Base-by-base conservation (phyloP, 805 yeast species). In the Kazachstania viticola region DNA sequence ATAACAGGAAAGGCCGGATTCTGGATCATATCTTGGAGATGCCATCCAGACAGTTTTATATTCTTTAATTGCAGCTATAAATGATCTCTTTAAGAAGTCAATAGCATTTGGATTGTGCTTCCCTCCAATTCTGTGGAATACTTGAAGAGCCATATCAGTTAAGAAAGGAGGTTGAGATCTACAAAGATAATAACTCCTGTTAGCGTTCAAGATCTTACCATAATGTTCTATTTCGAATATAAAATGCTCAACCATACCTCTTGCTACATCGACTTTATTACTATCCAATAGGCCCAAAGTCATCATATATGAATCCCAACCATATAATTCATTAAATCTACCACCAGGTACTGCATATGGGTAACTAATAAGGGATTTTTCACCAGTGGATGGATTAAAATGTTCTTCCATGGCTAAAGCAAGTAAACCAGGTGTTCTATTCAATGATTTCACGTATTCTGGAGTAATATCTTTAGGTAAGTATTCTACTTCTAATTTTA, bases 331-430 rank as follows among this genome's bases (percentile, higher is more conserved):
- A 59, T 88, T 88, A 59, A 88, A 88, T 40, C 98, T 65, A 14
- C 97, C 97, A 11, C 98, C 98, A 1, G 98, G 98, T 18, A 88
- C 96, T 14, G 83, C 79, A 55, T 87, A 88, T 0, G 94, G 94
- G 47, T 69, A 74, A n/a, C 84, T 82, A 23, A 68, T 62, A 28
- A 79, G 43, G 9, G 66, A 62, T 11, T 49, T 51, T 21, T 70
- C 69, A 32, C 73, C 70, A 1, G 66, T 56, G 3, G 58, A 46
- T 3, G 78, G 73, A 40, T 74, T 73, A 24, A 54, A 47, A n/a
- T 51, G 59, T 25, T 59, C 67, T 36, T 65, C 66, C 63, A 80
- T 70, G 1, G 88, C 94, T 25, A 88, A 62, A 0, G 94, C 79
- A 38, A 88, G 64, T 31, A 88, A 62, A 0, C 98, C 98, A 0